Conservation (phyloP, 768 basidiomycete genomes). For the Termitomyces titanicus region DNA sequence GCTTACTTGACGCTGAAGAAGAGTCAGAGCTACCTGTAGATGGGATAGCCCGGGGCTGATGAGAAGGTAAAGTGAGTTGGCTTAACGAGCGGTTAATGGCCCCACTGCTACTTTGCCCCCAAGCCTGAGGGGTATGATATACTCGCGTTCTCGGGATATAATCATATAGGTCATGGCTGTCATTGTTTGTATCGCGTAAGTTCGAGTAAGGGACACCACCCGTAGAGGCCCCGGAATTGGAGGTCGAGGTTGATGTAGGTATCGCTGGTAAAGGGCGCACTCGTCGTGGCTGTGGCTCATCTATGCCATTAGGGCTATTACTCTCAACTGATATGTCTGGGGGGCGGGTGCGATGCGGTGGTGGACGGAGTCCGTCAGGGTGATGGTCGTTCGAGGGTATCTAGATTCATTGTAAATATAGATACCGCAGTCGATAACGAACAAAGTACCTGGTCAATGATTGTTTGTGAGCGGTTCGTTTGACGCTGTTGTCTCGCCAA, state of each 20-base stretch:
- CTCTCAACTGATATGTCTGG: constrained; percentile 6
- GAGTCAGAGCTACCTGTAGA: background rate
- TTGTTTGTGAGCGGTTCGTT: constrained; percentile 6
- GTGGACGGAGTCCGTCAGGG: constrained; percentile 3
- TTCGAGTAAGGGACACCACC: constrained; percentile 6
- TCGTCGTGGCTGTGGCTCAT: constrained; percentile 14
- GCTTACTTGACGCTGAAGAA: constrained; percentile 9
- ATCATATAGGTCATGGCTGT: constrained; percentile 14
- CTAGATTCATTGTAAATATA: background rate
- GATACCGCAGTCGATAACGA: background rate
- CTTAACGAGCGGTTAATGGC: background rate
- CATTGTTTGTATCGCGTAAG: constrained; percentile 8
- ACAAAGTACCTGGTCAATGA: constrained; percentile 13
- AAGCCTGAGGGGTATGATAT: background rate
- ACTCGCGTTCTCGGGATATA: background rate
- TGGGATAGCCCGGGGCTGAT: background rate
- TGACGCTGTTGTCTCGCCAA: constrained; percentile 1
- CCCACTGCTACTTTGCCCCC: background rate
- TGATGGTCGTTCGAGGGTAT: background rate
- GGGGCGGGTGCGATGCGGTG: constrained; percentile 6
- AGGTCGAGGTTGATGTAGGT: constrained; percentile 13
- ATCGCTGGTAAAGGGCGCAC: constrained; percentile 20
- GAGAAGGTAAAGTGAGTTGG: background rate
- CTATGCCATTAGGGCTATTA: background rate
- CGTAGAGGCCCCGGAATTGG: constrained; percentile 3